Evolutionary conservation across 495 filamentous ascomycete genomes (phyloP), one percentile per base, ranked within the genome.

Genomic region (Stereocaulon alpinum): DNA sequence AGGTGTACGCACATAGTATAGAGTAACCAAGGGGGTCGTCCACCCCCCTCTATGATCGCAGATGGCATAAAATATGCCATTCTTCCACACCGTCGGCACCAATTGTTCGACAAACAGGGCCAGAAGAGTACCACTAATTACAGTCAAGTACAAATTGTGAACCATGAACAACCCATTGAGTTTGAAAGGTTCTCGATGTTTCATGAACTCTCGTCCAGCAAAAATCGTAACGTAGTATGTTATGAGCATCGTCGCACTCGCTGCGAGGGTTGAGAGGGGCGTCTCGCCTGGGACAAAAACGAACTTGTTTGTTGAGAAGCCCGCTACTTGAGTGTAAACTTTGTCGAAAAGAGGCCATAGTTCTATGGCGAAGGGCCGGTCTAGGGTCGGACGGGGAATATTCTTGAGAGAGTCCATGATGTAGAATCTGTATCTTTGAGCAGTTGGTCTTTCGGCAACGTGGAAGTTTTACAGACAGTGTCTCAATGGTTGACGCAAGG

Each of bases 321-420:
- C 92, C 56, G 77, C 79, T 49, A 88, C 80, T 40, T 72, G 68
- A 70, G 85, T 82, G 73, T 86, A 96, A 66, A 79, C 83, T 74
- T 88, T 83, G 75, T 85, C 85, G 81, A 97, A 98, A 74, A 93
- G 81, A 60, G 93, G 92, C 93, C 93, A 98, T 73, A 97, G 73
- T 45, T 87, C 76, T 61, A 96, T 77, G 68, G 91, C 93, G 69
- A 98, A 96, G 14, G 93, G 93, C 65, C 87, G 82, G 70, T 96
- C 91, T 64, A 96, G 77, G 40, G 88, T 88, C 30, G 92, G 92
- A 56, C 84, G 52, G 53, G 85, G 85, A 56, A 92, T 64, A 60
- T 82, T 69, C 64, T 87, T 80, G 61, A 86, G 74, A 57, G 85
- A 69, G 60, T 86, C 78, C 58, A 60, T 60, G 58, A 45, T 60